These are phyloP conservation scores for Liriodendron chinense DNA, from an alignment of 164 flowering plant genomes.

Conservation along the genomic window DNA sequence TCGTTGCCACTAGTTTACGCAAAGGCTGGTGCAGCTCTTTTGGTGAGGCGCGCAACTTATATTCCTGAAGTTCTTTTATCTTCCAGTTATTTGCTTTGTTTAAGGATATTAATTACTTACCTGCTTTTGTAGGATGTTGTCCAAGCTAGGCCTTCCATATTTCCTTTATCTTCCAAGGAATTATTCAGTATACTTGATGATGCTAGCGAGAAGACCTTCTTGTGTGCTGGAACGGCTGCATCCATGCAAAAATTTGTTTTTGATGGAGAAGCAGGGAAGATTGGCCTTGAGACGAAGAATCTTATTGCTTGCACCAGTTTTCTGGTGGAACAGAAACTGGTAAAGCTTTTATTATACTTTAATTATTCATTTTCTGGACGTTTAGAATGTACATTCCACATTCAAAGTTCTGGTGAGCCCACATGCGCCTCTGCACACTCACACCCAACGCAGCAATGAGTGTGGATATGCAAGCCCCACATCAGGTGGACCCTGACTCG, in stretches of 20 bases:
- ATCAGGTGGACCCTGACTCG: too few species aligned
- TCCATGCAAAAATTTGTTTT: constrained; percentile 72
- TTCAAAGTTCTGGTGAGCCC: neutral
- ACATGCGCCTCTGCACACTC: neutral
- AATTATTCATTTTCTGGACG: neutral
- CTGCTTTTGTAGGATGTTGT: constrained; percentile 57
- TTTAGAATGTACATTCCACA: neutral
- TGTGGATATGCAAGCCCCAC: neutral
- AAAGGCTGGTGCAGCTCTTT: constrained; percentile 69
- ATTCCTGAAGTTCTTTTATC: neutral
- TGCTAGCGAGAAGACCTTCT: constrained; percentile 86
- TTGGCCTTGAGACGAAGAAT: constrained; percentile 70
- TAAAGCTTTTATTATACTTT: constrained; percentile 17
- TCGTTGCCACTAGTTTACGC: constrained; percentile 57
- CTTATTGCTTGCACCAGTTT: constrained; percentile 77
- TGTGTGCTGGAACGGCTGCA: constrained; percentile 67
- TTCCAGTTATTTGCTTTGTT: neutral
- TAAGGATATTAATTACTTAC: neutral
- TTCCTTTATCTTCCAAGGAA: constrained; percentile 64
- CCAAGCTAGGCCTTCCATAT: constrained; percentile 56
- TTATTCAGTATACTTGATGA: constrained; percentile 76
- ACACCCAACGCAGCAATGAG: neutral
- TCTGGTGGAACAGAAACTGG: constrained; percentile 83
- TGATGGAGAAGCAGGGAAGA: constrained; percentile 81
- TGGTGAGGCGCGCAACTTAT: constrained; percentile 37